Conservation (phyloP, 805 yeast species). For the Blastobotrys robertii region DNA sequence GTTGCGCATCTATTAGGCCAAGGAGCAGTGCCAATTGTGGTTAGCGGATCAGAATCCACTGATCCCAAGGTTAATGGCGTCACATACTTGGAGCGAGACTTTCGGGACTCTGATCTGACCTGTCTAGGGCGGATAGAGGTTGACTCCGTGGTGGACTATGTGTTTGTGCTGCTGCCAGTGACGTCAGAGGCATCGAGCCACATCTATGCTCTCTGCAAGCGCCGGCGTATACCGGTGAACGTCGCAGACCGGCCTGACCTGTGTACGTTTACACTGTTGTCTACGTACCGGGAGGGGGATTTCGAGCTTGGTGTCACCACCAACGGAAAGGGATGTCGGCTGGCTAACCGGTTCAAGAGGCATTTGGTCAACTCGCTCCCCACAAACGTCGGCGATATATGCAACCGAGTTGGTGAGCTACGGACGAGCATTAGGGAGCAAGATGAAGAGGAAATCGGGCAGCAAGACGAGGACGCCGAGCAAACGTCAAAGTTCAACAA, state of each 20-base stretch:
- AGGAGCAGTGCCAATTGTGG: slow-evolving; percentile 49
- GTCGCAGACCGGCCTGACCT: slow-evolving; percentile 62
- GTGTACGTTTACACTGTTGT: slow-evolving; percentile 67
- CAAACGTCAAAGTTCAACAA: slow-evolving; percentile 50
- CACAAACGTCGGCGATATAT: slow-evolving; percentile 54
- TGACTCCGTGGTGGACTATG: slow-evolving; percentile 59
- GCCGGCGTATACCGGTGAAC: slow-evolving; percentile 71
- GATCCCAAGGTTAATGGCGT: slow-evolving; percentile 13
- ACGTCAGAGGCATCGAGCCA: slow-evolving; percentile 24
- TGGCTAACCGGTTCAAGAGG: slow-evolving; percentile 71
- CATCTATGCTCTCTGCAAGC: slow-evolving; percentile 44
- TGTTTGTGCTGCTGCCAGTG: slow-evolving; percentile 49
- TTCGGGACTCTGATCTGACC: slow-evolving; percentile 37
- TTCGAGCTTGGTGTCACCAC: slow-evolving; percentile 81
- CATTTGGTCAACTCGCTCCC: slow-evolving; percentile 60
- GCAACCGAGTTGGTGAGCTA: slow-evolving; percentile 59
- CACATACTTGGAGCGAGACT: slow-evolving; percentile 26
- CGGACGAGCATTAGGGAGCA: slow-evolving; percentile 43
- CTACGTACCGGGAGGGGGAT: slow-evolving; percentile 60
- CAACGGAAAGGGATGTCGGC: slow-evolving; percentile 79
- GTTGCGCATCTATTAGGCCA: slow-evolving; percentile 38
- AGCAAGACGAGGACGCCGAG: slow-evolving; percentile 59
- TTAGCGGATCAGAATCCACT: slow-evolving; percentile 14
- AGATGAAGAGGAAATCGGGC: slow-evolving; percentile 33
- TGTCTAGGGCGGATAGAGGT: slow-evolving; percentile 54